These are phyloP conservation scores for Mycena olivaceomarginata DNA, from an alignment of 768 basidiomycete species.

Conservation along the genomic window DNA sequence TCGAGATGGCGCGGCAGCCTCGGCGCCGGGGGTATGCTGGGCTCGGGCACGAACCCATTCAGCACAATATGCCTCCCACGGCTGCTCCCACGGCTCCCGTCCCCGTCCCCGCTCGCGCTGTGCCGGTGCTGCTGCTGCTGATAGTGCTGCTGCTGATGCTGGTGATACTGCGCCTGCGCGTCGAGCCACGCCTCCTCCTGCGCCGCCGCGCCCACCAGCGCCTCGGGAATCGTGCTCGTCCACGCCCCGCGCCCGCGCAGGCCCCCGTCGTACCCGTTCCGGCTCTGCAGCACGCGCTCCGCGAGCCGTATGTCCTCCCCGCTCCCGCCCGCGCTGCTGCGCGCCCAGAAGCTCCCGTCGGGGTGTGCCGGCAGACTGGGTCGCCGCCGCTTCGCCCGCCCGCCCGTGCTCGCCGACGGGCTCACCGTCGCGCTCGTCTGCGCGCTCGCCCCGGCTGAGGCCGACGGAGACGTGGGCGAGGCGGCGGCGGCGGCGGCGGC, in stretches of 20 bases:
- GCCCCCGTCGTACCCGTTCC: slow-evolving; percentile 56
- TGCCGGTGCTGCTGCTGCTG: slow-evolving; percentile 37
- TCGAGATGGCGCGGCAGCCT: slow-evolving; percentile 93
- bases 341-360: slow-evolving; percentile 45
- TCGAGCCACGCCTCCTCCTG: slow-evolving; percentile 89
- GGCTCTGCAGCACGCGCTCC: slow-evolving; percentile 24
- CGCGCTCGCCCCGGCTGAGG: slow-evolving; percentile 45
- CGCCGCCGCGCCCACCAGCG: slow-evolving; percentile 85
- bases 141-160: slow-evolving; percentile 37
- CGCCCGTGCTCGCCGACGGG: slow-evolving; percentile 28
- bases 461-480: slow-evolving; percentile 57
- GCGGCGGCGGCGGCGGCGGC: slow-evolving; percentile 47
- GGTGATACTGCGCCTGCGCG: slow-evolving; percentile 52
- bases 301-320: slow-evolving; percentile 37
- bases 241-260: slow-evolving; percentile 64
- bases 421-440: slow-evolving; percentile 39
- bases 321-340: slow-evolving; percentile 41
- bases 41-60: slow-evolving; percentile 71
- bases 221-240: slow-evolving; percentile 88
- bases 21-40: slow-evolving; percentile 92
- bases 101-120: slow-evolving; percentile 37
- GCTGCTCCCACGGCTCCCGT: slow-evolving; percentile 54
- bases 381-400: slow-evolving; percentile 15
- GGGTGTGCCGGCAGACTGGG: slow-evolving; percentile 41
- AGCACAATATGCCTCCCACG: slow-evolving; percentile 40